These are phyloP conservation scores for Tricholoma terreum DNA, from an alignment of 768 basidiomycete species.

Conservation along the genomic window DNA sequence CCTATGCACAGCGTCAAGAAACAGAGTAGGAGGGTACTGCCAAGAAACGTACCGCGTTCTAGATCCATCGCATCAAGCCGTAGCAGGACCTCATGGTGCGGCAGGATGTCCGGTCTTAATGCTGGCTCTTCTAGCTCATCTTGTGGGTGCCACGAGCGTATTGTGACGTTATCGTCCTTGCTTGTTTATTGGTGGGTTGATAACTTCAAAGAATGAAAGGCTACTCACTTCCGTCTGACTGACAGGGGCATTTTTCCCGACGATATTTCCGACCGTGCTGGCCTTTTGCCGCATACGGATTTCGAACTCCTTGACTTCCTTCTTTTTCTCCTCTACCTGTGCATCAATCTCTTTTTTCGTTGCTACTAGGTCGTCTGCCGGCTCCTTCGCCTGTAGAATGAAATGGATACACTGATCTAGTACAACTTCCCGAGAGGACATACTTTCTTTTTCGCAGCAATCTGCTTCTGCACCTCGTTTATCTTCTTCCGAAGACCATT, in stretches of 20 bases:
- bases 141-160: slow-evolving; percentile 84
- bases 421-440: neutral
- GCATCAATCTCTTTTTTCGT: slow-evolving; percentile 85
- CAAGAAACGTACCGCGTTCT: slow-evolving; percentile 72
- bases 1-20: slow-evolving; percentile 38
- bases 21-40: neutral
- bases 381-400: slow-evolving; percentile 74
- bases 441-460: slow-evolving; percentile 91
- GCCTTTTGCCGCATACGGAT: slow-evolving; percentile 76
- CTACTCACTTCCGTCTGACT: slow-evolving; percentile 79
- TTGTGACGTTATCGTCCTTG: slow-evolving; percentile 86
- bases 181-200: neutral
- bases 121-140: slow-evolving; percentile 71
- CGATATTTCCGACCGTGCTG: slow-evolving; percentile 85
- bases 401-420: neutral
- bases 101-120: slow-evolving; percentile 73
- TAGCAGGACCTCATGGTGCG: slow-evolving; percentile 97
- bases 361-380: slow-evolving; percentile 82
- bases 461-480: slow-evolving; percentile 93
- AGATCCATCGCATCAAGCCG: slow-evolving; percentile 95
- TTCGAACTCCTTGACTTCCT: slow-evolving; percentile 77
- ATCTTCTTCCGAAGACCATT: slow-evolving; percentile 77
- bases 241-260: slow-evolving; percentile 82
- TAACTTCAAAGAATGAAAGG: neutral
- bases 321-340: slow-evolving; percentile 71